Evolutionary conservation across 441 rosid species (phyloP).

Genomic region (Aquilaria agallochum): DNA sequence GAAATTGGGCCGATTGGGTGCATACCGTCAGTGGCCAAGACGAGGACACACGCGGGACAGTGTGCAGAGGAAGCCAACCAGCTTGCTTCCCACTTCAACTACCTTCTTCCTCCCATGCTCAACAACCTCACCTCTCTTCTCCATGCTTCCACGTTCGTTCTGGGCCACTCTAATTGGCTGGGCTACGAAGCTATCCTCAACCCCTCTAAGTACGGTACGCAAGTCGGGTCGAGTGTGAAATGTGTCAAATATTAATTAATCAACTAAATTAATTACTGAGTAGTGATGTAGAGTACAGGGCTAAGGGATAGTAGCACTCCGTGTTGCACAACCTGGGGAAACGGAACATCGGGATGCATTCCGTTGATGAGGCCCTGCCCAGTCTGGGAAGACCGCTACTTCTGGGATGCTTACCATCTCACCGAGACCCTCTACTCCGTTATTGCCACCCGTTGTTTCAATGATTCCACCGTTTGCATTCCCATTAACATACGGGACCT

Average conservation of each 20-base stretch:
- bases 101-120: slow-evolving; percentile 25
- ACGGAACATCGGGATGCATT: slow-evolving; percentile 44
- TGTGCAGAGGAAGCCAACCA: slow-evolving; percentile 33
- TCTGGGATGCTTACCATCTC: slow-evolving; percentile 45
- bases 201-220: slow-evolving; percentile 36
- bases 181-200: slow-evolving; percentile 31
- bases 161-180: slow-evolving; percentile 24
- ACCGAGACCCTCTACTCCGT: slow-evolving; percentile 24
- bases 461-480: slow-evolving; percentile 8
- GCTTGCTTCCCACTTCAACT: slow-evolving; percentile 27
- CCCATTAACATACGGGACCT: slow-evolving; percentile 13
- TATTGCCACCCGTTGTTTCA: slow-evolving; percentile 14
- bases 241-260: too few species aligned
- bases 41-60: slow-evolving; percentile 11
- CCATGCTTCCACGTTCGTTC: slow-evolving; percentile 25
- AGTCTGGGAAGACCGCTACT: slow-evolving; percentile 21
- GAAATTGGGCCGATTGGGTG: slow-evolving; percentile 51
- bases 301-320: slow-evolving; percentile 32
- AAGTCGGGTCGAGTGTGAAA: too few species aligned
- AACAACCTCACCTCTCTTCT: slow-evolving; percentile 27
- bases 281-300: slow-evolving; percentile 24
- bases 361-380: slow-evolving; percentile 29
- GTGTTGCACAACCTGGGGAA: slow-evolving; percentile 41
- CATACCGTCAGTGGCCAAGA: slow-evolving; percentile 29
- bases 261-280: too few species aligned